Conservation (phyloP, 1,284 basidiomycete species). For the Somion occarium region DNA sequence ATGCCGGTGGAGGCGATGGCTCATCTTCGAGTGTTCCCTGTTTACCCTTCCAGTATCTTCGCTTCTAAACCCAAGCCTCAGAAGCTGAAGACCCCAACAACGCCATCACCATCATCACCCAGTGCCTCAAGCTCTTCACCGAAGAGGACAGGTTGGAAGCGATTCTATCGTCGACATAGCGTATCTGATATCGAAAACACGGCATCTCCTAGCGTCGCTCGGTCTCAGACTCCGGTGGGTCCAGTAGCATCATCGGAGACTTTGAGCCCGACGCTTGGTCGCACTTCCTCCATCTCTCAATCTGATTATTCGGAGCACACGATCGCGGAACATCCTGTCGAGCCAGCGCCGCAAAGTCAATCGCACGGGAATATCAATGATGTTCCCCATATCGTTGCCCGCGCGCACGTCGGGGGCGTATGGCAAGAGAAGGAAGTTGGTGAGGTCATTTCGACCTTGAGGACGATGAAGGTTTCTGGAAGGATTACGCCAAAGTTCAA, state of each 20-base stretch:
- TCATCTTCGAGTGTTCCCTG: neutral
- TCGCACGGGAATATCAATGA: neutral
- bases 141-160: neutral
- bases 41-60: neutral
- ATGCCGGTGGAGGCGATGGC: neutral
- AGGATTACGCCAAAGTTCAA: slow-evolving; percentile 7
- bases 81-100: neutral
- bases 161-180: slow-evolving; percentile 2
- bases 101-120: neutral
- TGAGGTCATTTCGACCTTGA: slow-evolving; percentile 23
- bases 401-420: slow-evolving; percentile 17
- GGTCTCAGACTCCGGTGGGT: neutral
- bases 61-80: neutral
- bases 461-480: slow-evolving; percentile 18
- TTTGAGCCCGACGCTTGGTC: neutral
- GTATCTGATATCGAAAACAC: neutral
- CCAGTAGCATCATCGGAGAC: neutral
- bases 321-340: neutral
- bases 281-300: neutral
- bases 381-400: slow-evolving; percentile 8
- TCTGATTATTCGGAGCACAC: neutral
- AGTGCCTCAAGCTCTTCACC: neutral
- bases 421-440: slow-evolving; percentile 22
- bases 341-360: neutral
- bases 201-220: neutral